A percentile compares a stretch with the other conserved stretches of the same genome.
phyloP scores from a whole-genome alignment of 2,329 filamentous ascomycete genomes.

The Colletotrichum karsti region DNA sequence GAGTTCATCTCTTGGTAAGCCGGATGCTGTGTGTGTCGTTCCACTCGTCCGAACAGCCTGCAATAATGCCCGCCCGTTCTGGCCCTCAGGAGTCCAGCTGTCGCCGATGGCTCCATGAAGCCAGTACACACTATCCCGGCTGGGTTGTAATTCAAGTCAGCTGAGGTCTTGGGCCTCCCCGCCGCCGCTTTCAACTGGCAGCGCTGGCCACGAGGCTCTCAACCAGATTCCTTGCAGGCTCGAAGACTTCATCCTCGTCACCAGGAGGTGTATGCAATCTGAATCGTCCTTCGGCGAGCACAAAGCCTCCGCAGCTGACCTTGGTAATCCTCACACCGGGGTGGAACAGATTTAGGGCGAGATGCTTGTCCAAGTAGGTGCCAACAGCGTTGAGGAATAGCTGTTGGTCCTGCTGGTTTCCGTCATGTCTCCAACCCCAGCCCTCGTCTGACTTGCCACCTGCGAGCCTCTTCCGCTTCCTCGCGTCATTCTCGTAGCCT shows the following conservation, averaged over 20 bases:
- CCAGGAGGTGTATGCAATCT: constrained; percentile 50
- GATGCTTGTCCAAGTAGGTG: constrained; percentile 58
- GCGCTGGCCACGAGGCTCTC: constrained; percentile 8
- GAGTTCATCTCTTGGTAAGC: neutral
- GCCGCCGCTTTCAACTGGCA: no score
- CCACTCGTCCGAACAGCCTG: no score
- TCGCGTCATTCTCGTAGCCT: constrained; percentile 41
- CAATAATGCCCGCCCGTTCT: no score
- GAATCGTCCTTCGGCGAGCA: constrained; percentile 59
- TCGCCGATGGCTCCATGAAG: no score
- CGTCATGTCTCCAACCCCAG: constrained; percentile 55
- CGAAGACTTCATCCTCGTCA: constrained; percentile 1
- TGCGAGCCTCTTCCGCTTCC: constrained; percentile 54
- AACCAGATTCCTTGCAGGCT: constrained; percentile 15
- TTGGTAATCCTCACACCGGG: constrained; percentile 61
- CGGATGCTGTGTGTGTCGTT: no score
- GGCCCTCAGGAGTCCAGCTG: no score
- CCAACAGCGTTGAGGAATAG: constrained; percentile 62
- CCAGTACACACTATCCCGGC: no score
- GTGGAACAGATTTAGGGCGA: constrained; percentile 64
- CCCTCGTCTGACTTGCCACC: constrained; percentile 59
- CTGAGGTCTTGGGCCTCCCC: no score
- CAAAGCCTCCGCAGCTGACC: constrained; percentile 65
- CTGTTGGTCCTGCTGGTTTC: constrained; percentile 32
- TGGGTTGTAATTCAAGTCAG: no score